Percentiles rank a stretch among this genome's conserved stretches.
These are phyloP conservation scores for Uncinocarpus reesii DNA, from an alignment of 2,329 filamentous ascomycete species.

Conservation along the genomic window DNA sequence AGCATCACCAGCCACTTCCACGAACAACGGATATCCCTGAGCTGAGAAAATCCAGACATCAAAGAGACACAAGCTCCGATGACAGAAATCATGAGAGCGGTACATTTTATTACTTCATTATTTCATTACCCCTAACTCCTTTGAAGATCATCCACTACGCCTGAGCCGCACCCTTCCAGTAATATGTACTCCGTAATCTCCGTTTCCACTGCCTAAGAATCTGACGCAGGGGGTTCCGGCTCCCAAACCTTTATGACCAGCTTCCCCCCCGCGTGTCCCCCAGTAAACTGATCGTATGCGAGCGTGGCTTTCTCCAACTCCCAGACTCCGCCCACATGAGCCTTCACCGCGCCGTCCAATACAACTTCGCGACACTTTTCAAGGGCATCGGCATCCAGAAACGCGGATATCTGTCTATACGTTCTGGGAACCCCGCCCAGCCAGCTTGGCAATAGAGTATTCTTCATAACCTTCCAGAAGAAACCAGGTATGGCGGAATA, in stretches of 20 bases:
- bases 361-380: constrained; percentile 14
- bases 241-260: constrained; percentile 14
- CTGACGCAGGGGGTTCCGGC: constrained; percentile 4
- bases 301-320: constrained; percentile 5
- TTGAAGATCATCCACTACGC: too few relatives aligned
- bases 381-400: constrained; percentile 11
- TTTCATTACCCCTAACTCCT: too few relatives aligned
- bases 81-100: too few relatives aligned
- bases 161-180: too few relatives aligned
- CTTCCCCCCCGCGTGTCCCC: constrained; percentile 13
- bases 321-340: constrained; percentile 7
- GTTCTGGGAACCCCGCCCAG: constrained; percentile 13
- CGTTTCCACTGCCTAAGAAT: not conserved
- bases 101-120: too few relatives aligned
- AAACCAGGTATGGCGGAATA: constrained; percentile 10
- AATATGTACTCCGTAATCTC: not conserved
- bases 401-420: constrained; percentile 15
- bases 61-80: too few relatives aligned
- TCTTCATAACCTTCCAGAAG: constrained; percentile 15
- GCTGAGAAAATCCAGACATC: not conserved
- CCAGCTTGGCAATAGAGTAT: constrained; percentile 10
- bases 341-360: constrained; percentile 7
- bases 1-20: not conserved
- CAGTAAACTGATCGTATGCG: constrained; percentile 9
- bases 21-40: not conserved